Evolutionary conservation across 2,329 filamentous ascomycete genomes (phyloP).

Genomic region (Cordyceps farinosa): DNA sequence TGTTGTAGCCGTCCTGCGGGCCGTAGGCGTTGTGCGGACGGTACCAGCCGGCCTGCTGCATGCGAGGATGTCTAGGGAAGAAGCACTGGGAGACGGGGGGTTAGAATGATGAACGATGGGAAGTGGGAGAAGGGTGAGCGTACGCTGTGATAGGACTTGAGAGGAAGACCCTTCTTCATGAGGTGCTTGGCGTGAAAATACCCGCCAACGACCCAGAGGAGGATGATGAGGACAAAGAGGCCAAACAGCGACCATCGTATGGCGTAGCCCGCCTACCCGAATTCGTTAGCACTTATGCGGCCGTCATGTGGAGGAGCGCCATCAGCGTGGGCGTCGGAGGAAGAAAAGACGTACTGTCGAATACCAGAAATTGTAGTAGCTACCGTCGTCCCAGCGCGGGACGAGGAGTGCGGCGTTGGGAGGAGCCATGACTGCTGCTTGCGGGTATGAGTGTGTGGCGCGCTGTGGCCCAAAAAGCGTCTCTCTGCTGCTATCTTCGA

Average conservation of each 20-base stretch:
- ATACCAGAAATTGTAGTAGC: constrained; percentile 10
- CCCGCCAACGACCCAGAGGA: constrained; percentile 62
- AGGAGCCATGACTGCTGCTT: constrained; percentile 7
- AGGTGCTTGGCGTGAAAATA: constrained; percentile 67
- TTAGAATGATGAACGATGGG: background rate
- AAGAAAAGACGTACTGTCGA: background rate
- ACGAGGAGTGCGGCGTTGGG: background rate
- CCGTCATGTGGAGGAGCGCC: background rate
- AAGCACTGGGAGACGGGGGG: constrained; percentile 43
- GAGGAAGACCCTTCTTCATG: constrained; percentile 60
- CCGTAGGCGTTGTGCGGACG: constrained; percentile 24
- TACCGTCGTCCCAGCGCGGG: background rate
- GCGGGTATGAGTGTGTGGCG: no score
- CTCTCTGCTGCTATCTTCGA: no score
- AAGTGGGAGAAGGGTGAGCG: constrained; percentile 23
- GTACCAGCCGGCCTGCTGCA: constrained; percentile 48
- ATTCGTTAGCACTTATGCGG: background rate
- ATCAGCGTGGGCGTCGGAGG: no score
- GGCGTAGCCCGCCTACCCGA: constrained; percentile 54
- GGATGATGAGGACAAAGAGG: constrained; percentile 54
- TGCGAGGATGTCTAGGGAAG: constrained; percentile 44
- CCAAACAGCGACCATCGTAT: constrained; percentile 71
- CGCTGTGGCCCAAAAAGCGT: no score
- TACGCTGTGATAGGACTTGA: constrained; percentile 69
- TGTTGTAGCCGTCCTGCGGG: constrained; percentile 37